Base-by-base conservation (phyloP, 495 filamentous ascomycete species). In the Letharia lupina region DNA sequence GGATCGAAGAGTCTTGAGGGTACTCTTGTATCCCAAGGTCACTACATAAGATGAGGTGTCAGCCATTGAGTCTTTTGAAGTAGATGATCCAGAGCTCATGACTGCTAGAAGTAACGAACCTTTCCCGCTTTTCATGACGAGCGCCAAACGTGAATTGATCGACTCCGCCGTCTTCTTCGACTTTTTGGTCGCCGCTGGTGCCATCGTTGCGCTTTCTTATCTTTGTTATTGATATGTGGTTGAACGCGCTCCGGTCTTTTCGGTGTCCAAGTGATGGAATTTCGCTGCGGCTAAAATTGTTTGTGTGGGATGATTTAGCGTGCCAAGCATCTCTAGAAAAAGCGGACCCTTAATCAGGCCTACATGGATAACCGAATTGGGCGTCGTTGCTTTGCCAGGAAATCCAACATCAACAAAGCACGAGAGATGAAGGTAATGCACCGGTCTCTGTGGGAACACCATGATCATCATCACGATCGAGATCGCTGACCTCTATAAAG, bases 61-160 rank as follows among this genome's bases (percentile, higher is more conserved):
- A 31, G n/a, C 47, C 28, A 20, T 37, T 31, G 13, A 23, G 37
- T 18, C 18, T n/a, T 10, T 35, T 58, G 20, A 31, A 20, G n/a
- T 15, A 39, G 31, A 9, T 41, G 28, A 33, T 57, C 40, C 15
- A 33, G 20, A 7, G 5, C 11, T 28, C 54, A n/a, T 13, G 47
- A 31, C 10, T 37, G 20, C 6, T 28, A 28, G 37, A 16, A 15
- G 3, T 65, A 40, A 70, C 81, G 63, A 78, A 89, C 84, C 87
- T 82, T 96, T 96, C 72, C 92, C 93, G 67, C 87, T 90, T 86
- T 96, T 97, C 89, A 97, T 94, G 67, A 96, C 93, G 78, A 96
- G 86, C 75, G 90, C 90, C 70, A 94, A 82, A 78, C 89, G 88
- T 77, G 87, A 87, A 82, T 90, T 91, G 83, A 93, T 91, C 83